Conservation (phyloP, 768 basidiomycete species). For the Filobasidium floriforme region DNA sequence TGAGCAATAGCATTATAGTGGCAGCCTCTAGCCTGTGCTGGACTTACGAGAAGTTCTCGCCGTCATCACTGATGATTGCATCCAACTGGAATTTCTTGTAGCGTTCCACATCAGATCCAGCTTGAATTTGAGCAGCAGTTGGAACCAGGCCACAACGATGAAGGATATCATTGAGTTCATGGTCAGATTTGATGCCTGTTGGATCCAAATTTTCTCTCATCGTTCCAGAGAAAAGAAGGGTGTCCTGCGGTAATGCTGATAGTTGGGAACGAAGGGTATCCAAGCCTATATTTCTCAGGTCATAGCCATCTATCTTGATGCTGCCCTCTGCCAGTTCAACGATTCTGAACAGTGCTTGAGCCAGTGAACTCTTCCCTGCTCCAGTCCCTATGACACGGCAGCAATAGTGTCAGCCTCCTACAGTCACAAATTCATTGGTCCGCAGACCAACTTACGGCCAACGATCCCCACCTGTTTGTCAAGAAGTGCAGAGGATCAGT, state of each 20-base stretch:
- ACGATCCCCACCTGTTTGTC: conserved; percentile 54
- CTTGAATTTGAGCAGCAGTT: not conserved
- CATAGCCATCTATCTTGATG: conserved; percentile 49
- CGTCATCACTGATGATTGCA: conserved; percentile 58
- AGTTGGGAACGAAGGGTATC: conserved; percentile 53
- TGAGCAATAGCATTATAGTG: no score
- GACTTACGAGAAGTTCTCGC: conserved; percentile 51
- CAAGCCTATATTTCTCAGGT: conserved; percentile 53
- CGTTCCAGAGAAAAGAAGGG: conserved; percentile 49
- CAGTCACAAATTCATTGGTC: not conserved
- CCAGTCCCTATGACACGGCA: conserved; percentile 50
- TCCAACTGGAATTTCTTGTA: conserved; percentile 60
- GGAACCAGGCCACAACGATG: conserved; percentile 54
- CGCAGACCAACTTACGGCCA: conserved; percentile 39
- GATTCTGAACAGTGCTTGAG: conserved; percentile 53
- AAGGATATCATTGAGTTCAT: conserved; percentile 57
- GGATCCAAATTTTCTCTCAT: conserved; percentile 54
- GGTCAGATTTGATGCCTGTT: conserved; percentile 53
- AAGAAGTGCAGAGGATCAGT: not conserved
- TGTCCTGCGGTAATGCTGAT: conserved; percentile 65
- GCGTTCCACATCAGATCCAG: conserved; percentile 45
- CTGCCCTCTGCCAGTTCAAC: conserved; percentile 57
- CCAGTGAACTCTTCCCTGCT: conserved; percentile 48
- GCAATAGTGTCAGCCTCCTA: not conserved
- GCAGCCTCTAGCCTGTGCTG: no score